Conservation (phyloP, 257 asterid species). For the Nicotiana paniculata region DNA sequence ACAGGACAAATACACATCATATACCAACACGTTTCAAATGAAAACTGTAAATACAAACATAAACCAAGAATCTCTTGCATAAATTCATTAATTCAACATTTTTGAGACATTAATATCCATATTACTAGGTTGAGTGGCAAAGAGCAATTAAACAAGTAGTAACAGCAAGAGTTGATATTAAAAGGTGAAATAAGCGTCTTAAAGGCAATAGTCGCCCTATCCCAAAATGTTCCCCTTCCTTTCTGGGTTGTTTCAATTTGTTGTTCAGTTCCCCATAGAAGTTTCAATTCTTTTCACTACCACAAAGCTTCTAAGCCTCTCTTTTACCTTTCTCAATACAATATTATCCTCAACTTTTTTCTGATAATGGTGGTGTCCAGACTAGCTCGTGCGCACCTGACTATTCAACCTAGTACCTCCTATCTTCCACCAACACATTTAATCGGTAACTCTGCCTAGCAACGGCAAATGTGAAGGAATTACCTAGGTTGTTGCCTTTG, state of each 20-base stretch:
- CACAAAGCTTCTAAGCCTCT: conserved; percentile 1
- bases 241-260: background rate
- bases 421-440: too few relatives aligned
- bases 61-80: background rate
- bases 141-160: background rate
- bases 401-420: too few relatives aligned
- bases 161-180: background rate
- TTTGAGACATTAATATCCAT: background rate
- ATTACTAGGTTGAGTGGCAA: background rate
- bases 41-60: background rate
- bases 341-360: background rate
- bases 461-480: background rate
- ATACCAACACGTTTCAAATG: background rate
- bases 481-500: background rate
- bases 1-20: conserved; percentile 12
- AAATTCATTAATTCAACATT: background rate
- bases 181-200: background rate
- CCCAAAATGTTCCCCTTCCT: background rate
- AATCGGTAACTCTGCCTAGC: background rate
- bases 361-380: background rate
- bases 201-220: background rate
- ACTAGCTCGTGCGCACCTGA: background rate
- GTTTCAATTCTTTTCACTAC: background rate
- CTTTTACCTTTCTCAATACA: background rate
- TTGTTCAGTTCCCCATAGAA: background rate